Evolutionary conservation across 1,284 basidiomycete species (phyloP).

Genomic region (Crepidotus sp.): DNA sequence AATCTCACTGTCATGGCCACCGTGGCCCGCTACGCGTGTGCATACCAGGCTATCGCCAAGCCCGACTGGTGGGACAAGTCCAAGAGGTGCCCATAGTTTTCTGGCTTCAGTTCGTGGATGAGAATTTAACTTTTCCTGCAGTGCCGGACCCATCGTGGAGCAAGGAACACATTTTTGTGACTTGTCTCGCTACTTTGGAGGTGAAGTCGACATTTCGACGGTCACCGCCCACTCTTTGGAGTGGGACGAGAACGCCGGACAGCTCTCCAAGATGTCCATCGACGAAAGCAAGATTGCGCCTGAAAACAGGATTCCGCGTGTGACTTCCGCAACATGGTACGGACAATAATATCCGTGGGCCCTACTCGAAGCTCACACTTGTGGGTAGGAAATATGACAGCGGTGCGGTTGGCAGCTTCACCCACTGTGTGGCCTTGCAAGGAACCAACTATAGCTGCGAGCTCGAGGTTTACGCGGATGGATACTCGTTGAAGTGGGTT

Average conservation of each 20-base stretch:
- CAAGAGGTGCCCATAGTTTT: conserved; percentile 44
- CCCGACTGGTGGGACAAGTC: conserved; percentile 98
- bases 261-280: conserved; percentile 72
- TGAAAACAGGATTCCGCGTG: conserved; percentile 75
- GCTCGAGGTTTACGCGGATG: conserved; percentile 86
- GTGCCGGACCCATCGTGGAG: conserved; percentile 88
- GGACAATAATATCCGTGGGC: conserved; percentile 9
- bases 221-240: conserved; percentile 85
- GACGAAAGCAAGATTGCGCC: conserved; percentile 73
- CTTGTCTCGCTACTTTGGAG: conserved; percentile 94
- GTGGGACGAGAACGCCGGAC: conserved; percentile 85
- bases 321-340: conserved; percentile 68
- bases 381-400: conserved; percentile 77
- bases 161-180: conserved; percentile 93
- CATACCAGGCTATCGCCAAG: conserved; percentile 86
- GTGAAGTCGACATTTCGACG: conserved; percentile 84
- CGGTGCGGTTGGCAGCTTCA: conserved; percentile 86
- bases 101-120: background rate
- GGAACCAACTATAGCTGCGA: conserved; percentile 90
- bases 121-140: conserved; percentile 23
- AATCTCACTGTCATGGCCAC: conserved; percentile 96
- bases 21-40: conserved; percentile 91
- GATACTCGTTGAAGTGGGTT: conserved; percentile 67
- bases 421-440: conserved; percentile 82
- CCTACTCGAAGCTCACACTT: background rate